These are phyloP conservation scores for Hypoxylon fuscum DNA, from an alignment of 495 filamentous ascomycete genomes.

Conservation along the genomic window DNA sequence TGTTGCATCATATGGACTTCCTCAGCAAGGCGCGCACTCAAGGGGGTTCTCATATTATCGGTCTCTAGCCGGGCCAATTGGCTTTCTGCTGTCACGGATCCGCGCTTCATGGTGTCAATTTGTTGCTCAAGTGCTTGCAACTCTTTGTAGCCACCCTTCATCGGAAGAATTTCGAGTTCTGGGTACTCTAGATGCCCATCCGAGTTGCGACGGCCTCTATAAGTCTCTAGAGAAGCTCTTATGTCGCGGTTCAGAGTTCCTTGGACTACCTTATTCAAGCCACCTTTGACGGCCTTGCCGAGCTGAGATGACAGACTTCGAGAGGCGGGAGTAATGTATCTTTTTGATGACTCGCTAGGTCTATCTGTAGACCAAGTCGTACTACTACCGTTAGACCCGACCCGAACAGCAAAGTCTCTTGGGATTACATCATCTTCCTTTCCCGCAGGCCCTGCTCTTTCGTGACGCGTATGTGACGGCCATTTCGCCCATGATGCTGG, in stretches of 20 bases:
- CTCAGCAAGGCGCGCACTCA: slow-evolving; percentile 37
- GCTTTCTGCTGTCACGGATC: slow-evolving; percentile 21
- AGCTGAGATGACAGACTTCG: slow-evolving; percentile 44
- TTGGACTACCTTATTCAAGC: slow-evolving; percentile 45
- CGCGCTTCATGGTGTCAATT: slow-evolving; percentile 46
- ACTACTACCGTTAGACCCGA: slow-evolving; percentile 8
- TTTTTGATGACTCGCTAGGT: slow-evolving; percentile 15
- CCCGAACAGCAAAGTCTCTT: slow-evolving; percentile 28
- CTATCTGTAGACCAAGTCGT: slow-evolving; percentile 24
- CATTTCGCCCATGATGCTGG: slow-evolving; percentile 50
- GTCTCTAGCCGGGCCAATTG: slow-evolving; percentile 5
- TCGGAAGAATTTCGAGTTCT: slow-evolving; percentile 47
- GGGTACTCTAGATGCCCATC: slow-evolving; percentile 45
- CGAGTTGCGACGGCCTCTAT: slow-evolving; percentile 11
- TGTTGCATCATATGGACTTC: slow-evolving; percentile 40
- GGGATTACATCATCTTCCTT: slow-evolving; percentile 35
- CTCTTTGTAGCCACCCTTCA: slow-evolving; percentile 43
- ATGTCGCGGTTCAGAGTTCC: slow-evolving; percentile 14
- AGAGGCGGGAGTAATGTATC: slow-evolving; percentile 9
- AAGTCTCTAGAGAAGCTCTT: slow-evolving; percentile 24
- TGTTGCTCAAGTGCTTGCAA: slow-evolving; percentile 46
- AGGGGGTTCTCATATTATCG: slow-evolving; percentile 21
- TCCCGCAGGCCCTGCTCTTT: slow-evolving; percentile 43
- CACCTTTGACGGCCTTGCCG: slow-evolving; percentile 44
- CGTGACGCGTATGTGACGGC: slow-evolving; percentile 48